These are phyloP conservation scores for Pseudopediastrum boryanum DNA, from an alignment of 139 green algal species.

Conservation along the genomic window DNA sequence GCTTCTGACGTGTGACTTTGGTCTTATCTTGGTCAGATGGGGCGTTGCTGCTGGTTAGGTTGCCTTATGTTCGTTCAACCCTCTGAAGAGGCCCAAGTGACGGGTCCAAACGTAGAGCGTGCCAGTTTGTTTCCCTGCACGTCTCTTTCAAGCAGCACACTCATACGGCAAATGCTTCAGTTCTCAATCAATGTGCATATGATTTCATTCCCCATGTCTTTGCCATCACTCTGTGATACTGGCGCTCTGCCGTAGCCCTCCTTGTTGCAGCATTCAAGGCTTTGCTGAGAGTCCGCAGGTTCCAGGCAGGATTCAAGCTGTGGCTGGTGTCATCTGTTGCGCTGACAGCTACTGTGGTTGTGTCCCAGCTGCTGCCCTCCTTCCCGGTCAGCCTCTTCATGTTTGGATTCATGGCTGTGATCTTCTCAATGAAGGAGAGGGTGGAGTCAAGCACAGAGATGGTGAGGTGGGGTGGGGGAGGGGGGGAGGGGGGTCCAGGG, in stretches of 20 bases:
- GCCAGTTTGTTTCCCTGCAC: no score
- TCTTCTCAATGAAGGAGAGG: constrained; percentile 31
- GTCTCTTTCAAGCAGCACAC: no score
- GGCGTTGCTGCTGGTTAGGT: no score
- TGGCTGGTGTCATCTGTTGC: constrained; percentile 7
- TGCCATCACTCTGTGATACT: not conserved
- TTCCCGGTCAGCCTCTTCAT: constrained; percentile 15
- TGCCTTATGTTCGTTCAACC: no score
- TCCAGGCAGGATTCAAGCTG: constrained; percentile 25
- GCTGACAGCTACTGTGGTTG: not conserved
- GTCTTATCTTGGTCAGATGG: no score
- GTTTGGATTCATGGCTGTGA: constrained; percentile 34
- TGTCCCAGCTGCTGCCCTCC: not conserved
- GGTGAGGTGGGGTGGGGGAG: no score
- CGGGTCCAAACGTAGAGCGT: no score
- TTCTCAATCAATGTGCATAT: no score
- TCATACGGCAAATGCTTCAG: no score
- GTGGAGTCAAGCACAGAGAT: constrained; percentile 32
- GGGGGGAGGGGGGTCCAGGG: no score
- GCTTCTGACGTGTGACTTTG: no score
- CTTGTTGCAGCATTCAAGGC: constrained; percentile 3
- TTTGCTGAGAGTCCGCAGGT: not conserved
- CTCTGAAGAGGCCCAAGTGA: no score
- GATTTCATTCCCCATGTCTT: not conserved
- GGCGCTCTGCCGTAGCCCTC: not conserved